A percentile compares a stretch with the other conserved stretches of the same genome.
Evolutionary conservation across 2,329 filamentous ascomycete species (phyloP).

Genomic region (Samsoniella hepiali): DNA sequence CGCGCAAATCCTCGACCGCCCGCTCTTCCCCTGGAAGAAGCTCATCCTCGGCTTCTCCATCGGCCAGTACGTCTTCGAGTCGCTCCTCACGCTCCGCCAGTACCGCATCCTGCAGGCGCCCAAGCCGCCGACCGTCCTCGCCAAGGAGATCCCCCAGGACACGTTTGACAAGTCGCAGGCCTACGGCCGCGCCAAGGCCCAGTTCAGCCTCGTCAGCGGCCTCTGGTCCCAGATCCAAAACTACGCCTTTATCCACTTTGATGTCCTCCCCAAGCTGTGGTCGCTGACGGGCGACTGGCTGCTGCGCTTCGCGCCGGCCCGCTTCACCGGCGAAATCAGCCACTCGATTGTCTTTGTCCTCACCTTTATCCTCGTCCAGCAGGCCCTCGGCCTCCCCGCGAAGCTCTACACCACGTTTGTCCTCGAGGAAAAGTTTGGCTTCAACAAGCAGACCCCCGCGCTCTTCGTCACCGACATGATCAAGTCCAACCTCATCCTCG

Average conservation of each 20-base stretch:
- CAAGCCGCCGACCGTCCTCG: conserved; percentile 79
- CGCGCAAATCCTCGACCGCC: conserved; percentile 82
- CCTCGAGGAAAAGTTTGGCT: conserved; percentile 93
- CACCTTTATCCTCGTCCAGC: conserved; percentile 77
- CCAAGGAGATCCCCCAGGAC: conserved; percentile 82
- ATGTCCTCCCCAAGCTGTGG: conserved; percentile 91
- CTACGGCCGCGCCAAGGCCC: conserved; percentile 93
- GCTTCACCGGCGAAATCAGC: conserved; percentile 87
- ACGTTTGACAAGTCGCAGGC: conserved; percentile 95
- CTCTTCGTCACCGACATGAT: conserved; percentile 87
- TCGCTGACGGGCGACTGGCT: conserved; percentile 72
- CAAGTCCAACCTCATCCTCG: conserved; percentile 80
- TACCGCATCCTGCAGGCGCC: conserved; percentile 80
- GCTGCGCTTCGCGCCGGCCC: conserved; percentile 67
- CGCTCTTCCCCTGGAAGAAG: conserved; percentile 95
- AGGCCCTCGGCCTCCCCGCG: conserved; percentile 73
- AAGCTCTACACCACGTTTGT: conserved; percentile 94
- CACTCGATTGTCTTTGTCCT: conserved; percentile 93
- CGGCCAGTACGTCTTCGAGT: conserved; percentile 86
- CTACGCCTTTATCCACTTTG: conserved; percentile 81
- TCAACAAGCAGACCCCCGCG: conserved; percentile 94
- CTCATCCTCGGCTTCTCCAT: conserved; percentile 93
- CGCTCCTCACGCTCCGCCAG: conserved; percentile 84
- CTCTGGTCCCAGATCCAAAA: conserved; percentile 87
- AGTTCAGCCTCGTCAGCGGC: conserved; percentile 77